Evolutionary conservation across 352 stramenopile genomes (phyloP).

Genomic region (Phytophthora cactorum): DNA sequence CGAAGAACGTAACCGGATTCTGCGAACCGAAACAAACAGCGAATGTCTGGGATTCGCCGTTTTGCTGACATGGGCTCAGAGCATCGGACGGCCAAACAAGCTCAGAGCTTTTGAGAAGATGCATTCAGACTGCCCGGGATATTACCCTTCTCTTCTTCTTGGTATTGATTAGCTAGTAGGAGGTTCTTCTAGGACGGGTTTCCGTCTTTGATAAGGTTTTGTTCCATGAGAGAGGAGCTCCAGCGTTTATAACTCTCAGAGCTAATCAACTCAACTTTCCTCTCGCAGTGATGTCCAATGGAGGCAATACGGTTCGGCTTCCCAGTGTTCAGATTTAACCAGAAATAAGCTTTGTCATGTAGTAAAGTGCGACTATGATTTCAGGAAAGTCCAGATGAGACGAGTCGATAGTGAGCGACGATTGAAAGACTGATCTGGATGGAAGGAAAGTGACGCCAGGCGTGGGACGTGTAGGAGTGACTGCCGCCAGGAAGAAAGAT

Average conservation of each 20-base stretch:
- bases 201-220: neutral
- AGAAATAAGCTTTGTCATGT: no score
- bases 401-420: no score
- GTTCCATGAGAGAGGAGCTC: neutral
- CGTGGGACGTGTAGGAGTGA: no score
- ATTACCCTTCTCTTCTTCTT: neutral
- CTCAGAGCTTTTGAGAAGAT: neutral
- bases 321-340: no score
- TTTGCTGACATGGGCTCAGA: neutral
- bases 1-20: neutral
- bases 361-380: no score
- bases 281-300: neutral
- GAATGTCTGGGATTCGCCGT: neutral
- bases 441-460: no score
- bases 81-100: neutral
- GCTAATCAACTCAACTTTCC: neutral
- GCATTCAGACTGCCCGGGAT: neutral
- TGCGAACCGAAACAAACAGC: neutral
- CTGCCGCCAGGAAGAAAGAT: no score
- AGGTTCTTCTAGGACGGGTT: neutral
- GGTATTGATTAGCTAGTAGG: neutral
- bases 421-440: no score
- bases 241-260: neutral
- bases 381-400: no score
- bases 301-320: neutral